Evolutionary conservation across 768 basidiomycete species (phyloP).

Genomic region (Pleurotus citrinopileatus): DNA sequence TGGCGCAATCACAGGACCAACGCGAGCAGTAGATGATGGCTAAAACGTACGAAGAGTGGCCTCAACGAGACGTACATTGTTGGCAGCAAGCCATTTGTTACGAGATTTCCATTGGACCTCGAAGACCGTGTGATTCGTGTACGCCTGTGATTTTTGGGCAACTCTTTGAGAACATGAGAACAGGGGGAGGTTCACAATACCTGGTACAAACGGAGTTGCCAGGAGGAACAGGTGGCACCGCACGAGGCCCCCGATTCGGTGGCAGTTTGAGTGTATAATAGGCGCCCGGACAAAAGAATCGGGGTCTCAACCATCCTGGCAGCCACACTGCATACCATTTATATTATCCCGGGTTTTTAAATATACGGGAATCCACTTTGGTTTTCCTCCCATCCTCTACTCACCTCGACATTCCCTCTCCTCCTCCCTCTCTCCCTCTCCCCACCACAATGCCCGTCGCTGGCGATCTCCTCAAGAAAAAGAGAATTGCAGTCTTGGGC

Average conservation of each 20-base stretch:
- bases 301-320: conserved; percentile 5
- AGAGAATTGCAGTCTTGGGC: conserved; percentile 87
- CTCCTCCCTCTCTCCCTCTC: conserved; percentile 1
- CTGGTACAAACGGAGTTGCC: too few relatives aligned
- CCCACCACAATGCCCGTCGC: conserved; percentile 10
- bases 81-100: neutral
- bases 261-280: neutral
- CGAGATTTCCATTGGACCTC: neutral
- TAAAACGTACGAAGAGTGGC: conserved; percentile 7
- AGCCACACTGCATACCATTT: conserved; percentile 5
- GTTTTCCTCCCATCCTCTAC: conserved; percentile 11
- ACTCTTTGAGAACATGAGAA: neutral
- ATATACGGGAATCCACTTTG: conserved; percentile 9
- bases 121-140: conserved; percentile 7
- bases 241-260: conserved; percentile 2
- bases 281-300: neutral
- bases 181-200: too few relatives aligned
- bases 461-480: conserved; percentile 53
- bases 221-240: too few relatives aligned
- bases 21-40: conserved; percentile 4
- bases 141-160: conserved; percentile 8
- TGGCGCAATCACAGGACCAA: conserved; percentile 4
- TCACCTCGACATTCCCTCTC: neutral
- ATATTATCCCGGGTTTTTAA: conserved; percentile 10
- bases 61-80: conserved; percentile 3